Evolutionary conservation across 257 asterid genomes (phyloP).

Genomic region (Plantago major): DNA sequence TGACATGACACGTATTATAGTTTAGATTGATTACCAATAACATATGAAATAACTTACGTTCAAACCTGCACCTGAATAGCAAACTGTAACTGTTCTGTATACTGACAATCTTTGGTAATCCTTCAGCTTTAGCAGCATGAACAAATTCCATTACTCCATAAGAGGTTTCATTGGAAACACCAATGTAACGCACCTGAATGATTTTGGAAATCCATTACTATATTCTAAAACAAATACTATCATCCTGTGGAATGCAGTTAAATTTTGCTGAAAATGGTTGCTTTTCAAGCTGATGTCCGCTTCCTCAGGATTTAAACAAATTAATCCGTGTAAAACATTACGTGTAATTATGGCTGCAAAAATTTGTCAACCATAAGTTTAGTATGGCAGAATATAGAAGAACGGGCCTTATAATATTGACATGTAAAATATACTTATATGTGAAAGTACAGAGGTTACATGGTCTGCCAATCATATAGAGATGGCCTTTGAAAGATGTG

Average conservation of each 20-base stretch:
- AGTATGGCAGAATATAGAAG: no score
- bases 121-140: slow-evolving; percentile 81
- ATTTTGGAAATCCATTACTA: slow-evolving; percentile 7
- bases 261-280: not conserved
- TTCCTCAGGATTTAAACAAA: slow-evolving; percentile 2
- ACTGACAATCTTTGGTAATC: slow-evolving; percentile 88
- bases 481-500: no score
- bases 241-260: slow-evolving; percentile 2
- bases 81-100: slow-evolving; percentile 83
- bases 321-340: slow-evolving; percentile 3
- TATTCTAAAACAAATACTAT: slow-evolving; percentile 9
- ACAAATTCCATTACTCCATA: slow-evolving; percentile 94
- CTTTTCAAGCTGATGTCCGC: not conserved
- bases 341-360: not conserved
- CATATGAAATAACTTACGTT: slow-evolving; percentile 43
- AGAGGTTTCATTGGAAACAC: slow-evolving; percentile 93
- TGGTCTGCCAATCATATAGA: no score
- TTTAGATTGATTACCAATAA: not conserved
- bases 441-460: no score
- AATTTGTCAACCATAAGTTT: no score
- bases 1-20: slow-evolving; percentile 1
- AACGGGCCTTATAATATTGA: no score
- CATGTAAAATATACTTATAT: no score
- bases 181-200: slow-evolving; percentile 82
- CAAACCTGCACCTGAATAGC: slow-evolving; percentile 76